Conservation (phyloP, 164 flowering plant species). For the Tinospora cordifolia region DNA sequence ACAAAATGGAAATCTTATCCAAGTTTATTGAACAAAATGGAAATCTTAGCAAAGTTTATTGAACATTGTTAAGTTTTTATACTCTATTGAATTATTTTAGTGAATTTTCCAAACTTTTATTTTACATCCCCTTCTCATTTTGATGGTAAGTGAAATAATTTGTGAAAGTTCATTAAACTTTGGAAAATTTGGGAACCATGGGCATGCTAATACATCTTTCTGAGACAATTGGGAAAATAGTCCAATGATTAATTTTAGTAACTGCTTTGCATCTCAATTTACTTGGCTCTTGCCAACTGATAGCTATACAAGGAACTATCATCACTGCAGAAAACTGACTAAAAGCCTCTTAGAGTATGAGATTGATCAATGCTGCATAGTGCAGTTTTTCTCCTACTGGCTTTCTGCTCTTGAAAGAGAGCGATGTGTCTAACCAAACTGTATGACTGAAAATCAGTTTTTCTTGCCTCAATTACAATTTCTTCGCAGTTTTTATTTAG, state of each 20-base stretch:
- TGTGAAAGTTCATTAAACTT: too few species aligned
- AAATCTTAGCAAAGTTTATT: too few species aligned
- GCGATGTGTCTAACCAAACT: neutral
- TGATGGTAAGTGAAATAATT: too few species aligned
- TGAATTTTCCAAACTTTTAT: too few species aligned
- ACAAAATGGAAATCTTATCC: too few species aligned
- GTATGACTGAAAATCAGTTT: neutral
- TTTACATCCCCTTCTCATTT: too few species aligned
- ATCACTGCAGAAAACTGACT: neutral
- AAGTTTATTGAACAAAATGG: too few species aligned
- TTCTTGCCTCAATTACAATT: neutral
- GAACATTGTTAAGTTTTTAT: too few species aligned
- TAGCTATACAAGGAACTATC: neutral
- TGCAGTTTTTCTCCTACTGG: neutral
- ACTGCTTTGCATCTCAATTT: neutral
- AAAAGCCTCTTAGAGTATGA: neutral
- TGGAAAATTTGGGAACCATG: too few species aligned
- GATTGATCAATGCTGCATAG: neutral
- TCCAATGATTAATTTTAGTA: neutral
- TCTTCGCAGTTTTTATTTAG: conserved; percentile 1
- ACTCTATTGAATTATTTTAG: too few species aligned
- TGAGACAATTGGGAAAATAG: neutral
- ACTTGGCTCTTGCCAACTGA: neutral
- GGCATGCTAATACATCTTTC: too few species aligned
- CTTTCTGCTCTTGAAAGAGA: neutral